phyloP scores from a whole-genome alignment of 106 monocot genomes.

The Dendrobium nobile region DNA sequence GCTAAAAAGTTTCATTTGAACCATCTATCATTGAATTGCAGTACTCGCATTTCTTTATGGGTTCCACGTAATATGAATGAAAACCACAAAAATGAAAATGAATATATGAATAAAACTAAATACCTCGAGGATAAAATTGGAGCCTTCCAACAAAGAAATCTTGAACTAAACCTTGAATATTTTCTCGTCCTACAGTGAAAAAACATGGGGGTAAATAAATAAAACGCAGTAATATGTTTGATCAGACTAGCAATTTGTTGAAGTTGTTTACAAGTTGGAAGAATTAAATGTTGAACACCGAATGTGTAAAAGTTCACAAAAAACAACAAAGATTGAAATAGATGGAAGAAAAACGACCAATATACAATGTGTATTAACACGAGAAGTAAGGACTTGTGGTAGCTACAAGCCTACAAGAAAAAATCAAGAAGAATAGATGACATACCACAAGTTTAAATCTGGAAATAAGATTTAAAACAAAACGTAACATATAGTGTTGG shows the following conservation, averaged over 20 bases:
- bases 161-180: slow-evolving; percentile 28
- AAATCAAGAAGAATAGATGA: no score
- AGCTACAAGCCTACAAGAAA: no score
- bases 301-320: not conserved
- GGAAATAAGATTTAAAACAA: no score
- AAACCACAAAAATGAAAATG: not conserved
- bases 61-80: no score
- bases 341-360: no score
- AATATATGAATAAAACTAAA: not conserved
- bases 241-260: not conserved
- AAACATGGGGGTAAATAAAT: not conserved
- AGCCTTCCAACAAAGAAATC: slow-evolving; percentile 33
- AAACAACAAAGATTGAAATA: not conserved
- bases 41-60: no score
- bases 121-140: slow-evolving; percentile 14
- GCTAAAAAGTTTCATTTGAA: no score
- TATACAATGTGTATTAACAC: no score
- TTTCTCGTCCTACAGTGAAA: slow-evolving; percentile 24
- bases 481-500: no score
- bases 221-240: not conserved
- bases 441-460: no score
- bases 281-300: not conserved
- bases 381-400: no score
- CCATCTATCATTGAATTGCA: no score
- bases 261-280: not conserved